phyloP scores from a whole-genome alignment of 2,329 filamentous ascomycete genomes.

The Fusarium nematophilum region DNA sequence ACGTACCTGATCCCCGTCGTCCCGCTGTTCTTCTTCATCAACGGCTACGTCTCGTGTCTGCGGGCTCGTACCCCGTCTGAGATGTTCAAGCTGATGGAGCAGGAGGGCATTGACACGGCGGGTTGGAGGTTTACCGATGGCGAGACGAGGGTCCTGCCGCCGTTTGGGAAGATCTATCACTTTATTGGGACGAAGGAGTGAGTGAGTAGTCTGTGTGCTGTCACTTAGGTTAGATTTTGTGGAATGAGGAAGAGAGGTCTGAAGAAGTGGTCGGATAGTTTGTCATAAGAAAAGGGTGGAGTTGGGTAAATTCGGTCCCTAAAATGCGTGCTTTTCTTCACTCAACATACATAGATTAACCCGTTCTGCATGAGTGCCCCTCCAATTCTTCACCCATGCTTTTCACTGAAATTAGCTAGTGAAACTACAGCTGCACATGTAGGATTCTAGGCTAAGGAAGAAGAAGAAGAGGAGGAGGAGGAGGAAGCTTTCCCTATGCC shows the following conservation, averaged over 20 bases:
- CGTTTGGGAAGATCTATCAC: slow-evolving; percentile 37
- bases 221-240: not conserved
- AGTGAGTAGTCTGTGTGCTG: not conserved
- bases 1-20: slow-evolving; percentile 36
- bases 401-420: no score
- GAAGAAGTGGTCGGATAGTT: no score
- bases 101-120: slow-evolving; percentile 30
- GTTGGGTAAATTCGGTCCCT: no score
- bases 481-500: no score
- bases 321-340: no score
- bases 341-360: no score
- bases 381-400: no score
- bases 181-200: slow-evolving; percentile 33
- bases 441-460: no score
- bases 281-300: no score
- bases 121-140: slow-evolving; percentile 33
- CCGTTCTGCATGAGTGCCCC: no score
- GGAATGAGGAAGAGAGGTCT: not conserved
- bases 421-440: no score
- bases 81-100: slow-evolving; percentile 30
- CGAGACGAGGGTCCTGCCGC: slow-evolving; percentile 34
- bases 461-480: no score
- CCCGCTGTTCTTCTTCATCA: slow-evolving; percentile 37
- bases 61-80: slow-evolving; percentile 29
- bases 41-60: slow-evolving; percentile 36